Base-by-base conservation (phyloP, 106 monocot species). In the Acorus gramineus region DNA sequence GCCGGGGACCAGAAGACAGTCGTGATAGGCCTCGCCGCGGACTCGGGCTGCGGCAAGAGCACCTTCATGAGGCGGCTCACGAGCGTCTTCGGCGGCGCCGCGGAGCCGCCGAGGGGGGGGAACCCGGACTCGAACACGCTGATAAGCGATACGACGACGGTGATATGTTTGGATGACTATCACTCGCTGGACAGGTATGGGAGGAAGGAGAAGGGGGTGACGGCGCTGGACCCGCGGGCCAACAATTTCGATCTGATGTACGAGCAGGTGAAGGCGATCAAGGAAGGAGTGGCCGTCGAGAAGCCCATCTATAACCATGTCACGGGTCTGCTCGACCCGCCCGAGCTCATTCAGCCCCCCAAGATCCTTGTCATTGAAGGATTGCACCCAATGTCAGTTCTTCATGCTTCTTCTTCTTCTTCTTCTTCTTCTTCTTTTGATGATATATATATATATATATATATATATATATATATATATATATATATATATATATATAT, bases 321-420 rank as follows among this genome's bases (percentile, higher is more conserved):
- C 47, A 82, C 79, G 5, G 96, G 96, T 2, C 57, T 96, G 49
- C 85, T 96, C 7, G 96, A 96, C 71, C 87, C 96, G 2, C 95
- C 96, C 5, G 96, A 96, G 87, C 73, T 85, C 72, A 96, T 96
- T 70, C 64, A 79, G 69, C 90, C 96, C 0, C 96, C 96, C 12
- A 96, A 87, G 85, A 96, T 96, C 69, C 80, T 96, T 3, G 96
- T 96, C 77, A 96, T 96, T 42, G 96, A 96, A 69, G 96, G 96
- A 4, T 60, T 96, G 11, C 96, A 96, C 55, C 96, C 96, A 50
- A 96, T 96, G 96, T 92, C 65, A 85, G 85, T 6, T 47, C 11
- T 14, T 46, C 0, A 14, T 51, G 14, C 13, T 11, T 42, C 42
- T 28, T 7, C 7, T 46, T 67, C 44, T 67, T 43, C 47, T 46